Evolutionary conservation across 495 filamentous ascomycete species (phyloP).

Genomic region (Trichoderma asperelloides): DNA sequence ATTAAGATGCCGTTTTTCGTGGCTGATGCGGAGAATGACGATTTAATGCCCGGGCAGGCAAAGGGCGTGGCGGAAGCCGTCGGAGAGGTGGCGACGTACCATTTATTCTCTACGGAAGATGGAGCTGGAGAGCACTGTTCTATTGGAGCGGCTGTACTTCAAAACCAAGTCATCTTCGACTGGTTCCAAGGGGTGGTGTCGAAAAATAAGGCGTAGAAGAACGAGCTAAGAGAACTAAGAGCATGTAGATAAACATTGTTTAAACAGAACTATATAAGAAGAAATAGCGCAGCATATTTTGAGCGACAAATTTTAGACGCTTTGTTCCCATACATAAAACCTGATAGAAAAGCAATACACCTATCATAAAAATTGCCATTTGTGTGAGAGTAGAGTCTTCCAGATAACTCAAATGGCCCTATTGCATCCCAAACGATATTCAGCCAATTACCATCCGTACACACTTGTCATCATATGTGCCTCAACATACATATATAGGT

Average conservation of each 20-base stretch:
- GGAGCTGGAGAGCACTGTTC: constrained; percentile 23
- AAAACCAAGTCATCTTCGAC: constrained; percentile 20
- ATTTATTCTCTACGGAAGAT: constrained; percentile 20
- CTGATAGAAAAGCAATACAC: neutral
- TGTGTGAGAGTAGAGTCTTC: neutral
- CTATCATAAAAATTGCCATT: neutral
- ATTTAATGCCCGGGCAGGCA: constrained; percentile 27
- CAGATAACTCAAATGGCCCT: neutral
- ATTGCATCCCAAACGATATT: neutral
- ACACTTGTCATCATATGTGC: neutral
- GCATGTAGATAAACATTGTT: neutral
- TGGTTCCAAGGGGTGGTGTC: constrained; percentile 23
- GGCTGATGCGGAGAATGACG: constrained; percentile 27
- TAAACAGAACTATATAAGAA: neutral
- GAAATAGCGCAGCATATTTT: neutral
- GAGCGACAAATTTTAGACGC: neutral
- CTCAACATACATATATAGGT: neutral
- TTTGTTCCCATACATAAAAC: neutral
- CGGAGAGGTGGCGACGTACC: constrained; percentile 23
- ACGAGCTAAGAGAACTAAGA: neutral
- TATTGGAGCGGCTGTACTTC: constrained; percentile 15
- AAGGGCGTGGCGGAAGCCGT: constrained; percentile 22
- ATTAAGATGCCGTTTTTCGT: constrained; percentile 28
- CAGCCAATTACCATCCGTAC: neutral
- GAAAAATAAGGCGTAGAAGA: neutral